phyloP scores from a whole-genome alignment of 179 eudicot genomes.

The Camellia oleifera region DNA sequence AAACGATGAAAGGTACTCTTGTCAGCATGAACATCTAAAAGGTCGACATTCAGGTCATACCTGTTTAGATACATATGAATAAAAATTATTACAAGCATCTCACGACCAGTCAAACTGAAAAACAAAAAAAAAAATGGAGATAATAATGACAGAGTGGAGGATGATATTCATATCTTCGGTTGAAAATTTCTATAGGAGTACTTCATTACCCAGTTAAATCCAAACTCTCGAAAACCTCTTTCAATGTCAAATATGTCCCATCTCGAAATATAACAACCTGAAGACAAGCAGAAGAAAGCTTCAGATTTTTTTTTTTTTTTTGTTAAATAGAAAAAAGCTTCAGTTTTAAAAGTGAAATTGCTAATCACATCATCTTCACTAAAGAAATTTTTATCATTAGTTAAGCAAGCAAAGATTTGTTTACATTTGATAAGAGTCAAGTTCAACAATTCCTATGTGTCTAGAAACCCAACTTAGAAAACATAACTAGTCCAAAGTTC shows the following conservation, averaged over 20 bases:
- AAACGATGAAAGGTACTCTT: constrained; percentile 99
- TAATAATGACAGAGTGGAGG: neutral
- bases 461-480: neutral
- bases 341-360: neutral
- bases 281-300: constrained; percentile 15
- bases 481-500: constrained; percentile 1
- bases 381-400: no score
- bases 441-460: neutral
- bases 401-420: no score
- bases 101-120: neutral
- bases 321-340: constrained; percentile 3
- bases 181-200: constrained; percentile 6
- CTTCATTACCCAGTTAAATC: constrained; percentile 85
- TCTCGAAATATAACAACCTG: constrained; percentile 99
- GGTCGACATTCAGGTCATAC: constrained; percentile 96
- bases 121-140: neutral
- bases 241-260: constrained; percentile 94
- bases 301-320: no score
- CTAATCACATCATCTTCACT: no score
- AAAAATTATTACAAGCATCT: neutral
- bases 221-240: constrained; percentile 98
- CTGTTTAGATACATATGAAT: constrained; percentile 30
- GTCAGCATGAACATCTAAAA: constrained; percentile 98
- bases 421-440: neutral
- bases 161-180: neutral